These are phyloP conservation scores for Silene vulgaris DNA, from an alignment of 179 eudicot species.

Conservation along the genomic window DNA sequence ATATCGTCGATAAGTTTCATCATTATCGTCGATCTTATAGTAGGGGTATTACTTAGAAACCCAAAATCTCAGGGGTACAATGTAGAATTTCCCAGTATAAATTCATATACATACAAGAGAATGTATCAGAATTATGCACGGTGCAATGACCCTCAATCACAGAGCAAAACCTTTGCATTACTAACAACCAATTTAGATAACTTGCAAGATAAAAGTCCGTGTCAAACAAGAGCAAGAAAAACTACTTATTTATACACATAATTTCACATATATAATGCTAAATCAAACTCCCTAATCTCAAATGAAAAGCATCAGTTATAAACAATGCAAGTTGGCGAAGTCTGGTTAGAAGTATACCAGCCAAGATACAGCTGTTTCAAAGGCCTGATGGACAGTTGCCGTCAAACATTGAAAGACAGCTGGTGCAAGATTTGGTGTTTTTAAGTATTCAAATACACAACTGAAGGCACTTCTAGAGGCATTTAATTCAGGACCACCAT, in stretches of 20 bases:
- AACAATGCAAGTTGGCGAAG: not conserved
- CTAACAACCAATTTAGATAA: not conserved
- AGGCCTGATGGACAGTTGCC: slow-evolving; percentile 84
- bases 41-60: too few species aligned
- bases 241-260: not conserved
- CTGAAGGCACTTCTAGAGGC: slow-evolving; percentile 89
- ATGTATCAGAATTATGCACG: not conserved
- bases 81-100: too few species aligned
- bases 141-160: not conserved
- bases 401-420: slow-evolving; percentile 92
- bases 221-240: slow-evolving; percentile 6
- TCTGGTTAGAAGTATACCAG: slow-evolving; percentile 50
- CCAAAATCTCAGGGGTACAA: too few species aligned
- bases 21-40: too few species aligned
- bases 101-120: too few species aligned
- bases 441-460: slow-evolving; percentile 94
- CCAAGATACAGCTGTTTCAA: slow-evolving; percentile 81
- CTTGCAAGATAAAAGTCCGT: not conserved
- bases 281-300: not conserved
- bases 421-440: slow-evolving; percentile 86
- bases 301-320: not conserved
- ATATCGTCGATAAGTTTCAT: too few species aligned
- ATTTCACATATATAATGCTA: slow-evolving; percentile 6
- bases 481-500: slow-evolving; percentile 53
- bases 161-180: not conserved